Evolutionary conservation across 1,284 basidiomycete species (phyloP).

Genomic region (Mycena sp.): DNA sequence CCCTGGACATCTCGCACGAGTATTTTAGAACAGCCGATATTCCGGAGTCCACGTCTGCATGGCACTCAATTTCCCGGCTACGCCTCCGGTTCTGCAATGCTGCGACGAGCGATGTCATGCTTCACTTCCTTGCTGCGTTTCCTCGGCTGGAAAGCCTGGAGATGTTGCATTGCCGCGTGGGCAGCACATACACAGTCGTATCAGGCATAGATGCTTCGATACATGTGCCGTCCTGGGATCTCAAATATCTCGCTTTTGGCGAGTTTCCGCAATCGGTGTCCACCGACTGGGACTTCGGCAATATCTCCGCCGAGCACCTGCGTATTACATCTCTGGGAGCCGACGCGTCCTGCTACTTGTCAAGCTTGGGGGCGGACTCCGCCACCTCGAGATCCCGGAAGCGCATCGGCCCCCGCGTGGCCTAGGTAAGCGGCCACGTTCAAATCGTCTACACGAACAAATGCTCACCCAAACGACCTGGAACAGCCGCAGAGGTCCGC

Average conservation of each 20-base stretch:
- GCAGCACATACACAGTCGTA: no score
- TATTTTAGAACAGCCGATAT: background rate
- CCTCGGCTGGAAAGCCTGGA: conserved; percentile 7
- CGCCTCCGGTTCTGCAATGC: conserved; percentile 8
- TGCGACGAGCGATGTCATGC: background rate
- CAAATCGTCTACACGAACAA: background rate
- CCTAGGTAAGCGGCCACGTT: no score
- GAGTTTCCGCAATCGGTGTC: conserved; percentile 12
- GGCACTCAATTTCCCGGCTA: background rate
- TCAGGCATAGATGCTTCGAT: no score
- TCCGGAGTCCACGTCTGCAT: background rate
- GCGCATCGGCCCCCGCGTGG: no score
- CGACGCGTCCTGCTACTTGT: conserved; percentile 11
- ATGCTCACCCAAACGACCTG: no score
- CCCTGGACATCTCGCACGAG: conserved; percentile 5
- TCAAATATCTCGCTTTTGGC: conserved; percentile 17
- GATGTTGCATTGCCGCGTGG: conserved; percentile 8
- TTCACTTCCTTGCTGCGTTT: conserved; percentile 15
- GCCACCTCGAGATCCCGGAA: conserved; percentile 14
- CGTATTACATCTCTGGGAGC: conserved; percentile 16
- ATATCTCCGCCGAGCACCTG: conserved; percentile 4
- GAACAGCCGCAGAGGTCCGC: background rate
- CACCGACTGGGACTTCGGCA: conserved; percentile 2
- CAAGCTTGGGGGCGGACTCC: conserved; percentile 8
- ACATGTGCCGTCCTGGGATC: conserved; percentile 10